Conservation (phyloP, 2,329 filamentous ascomycete genomes). For the Waltergamsia citrina region DNA sequence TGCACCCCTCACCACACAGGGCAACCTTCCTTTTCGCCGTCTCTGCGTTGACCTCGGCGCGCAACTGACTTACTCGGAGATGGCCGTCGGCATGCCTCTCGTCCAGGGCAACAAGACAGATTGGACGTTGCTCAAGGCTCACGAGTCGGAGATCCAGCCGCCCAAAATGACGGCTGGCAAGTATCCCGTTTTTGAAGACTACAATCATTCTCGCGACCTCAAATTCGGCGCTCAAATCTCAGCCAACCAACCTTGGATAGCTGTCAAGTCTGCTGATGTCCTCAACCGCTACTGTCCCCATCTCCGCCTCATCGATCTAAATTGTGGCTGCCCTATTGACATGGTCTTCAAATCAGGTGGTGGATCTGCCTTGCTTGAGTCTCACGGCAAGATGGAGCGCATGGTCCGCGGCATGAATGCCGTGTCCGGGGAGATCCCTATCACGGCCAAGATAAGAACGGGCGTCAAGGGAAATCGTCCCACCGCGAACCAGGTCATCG, state of each 20-base stretch:
- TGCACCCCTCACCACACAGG: constrained; percentile 93
- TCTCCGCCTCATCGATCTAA: constrained; percentile 85
- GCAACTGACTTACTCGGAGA: constrained; percentile 93
- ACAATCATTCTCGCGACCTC: constrained; percentile 74
- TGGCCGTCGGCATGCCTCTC: constrained; percentile 87
- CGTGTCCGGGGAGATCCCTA: constrained; percentile 81
- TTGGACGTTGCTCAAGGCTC: constrained; percentile 91
- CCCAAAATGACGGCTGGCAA: constrained; percentile 53
- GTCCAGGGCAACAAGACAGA: constrained; percentile 85
- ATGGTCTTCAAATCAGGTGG: constrained; percentile 81
- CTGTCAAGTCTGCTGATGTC: constrained; percentile 78
- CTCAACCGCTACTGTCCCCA: constrained; percentile 69
- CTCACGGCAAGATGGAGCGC: constrained; percentile 79
- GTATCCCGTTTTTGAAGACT: constrained; percentile 55
- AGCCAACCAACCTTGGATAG: constrained; percentile 84
- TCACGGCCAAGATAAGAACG: constrained; percentile 91
- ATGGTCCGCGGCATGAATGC: constrained; percentile 95
- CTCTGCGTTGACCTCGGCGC: constrained; percentile 84
- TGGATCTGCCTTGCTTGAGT: constrained; percentile 86
- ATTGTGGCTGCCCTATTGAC: constrained; percentile 96
- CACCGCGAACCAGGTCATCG: constrained; percentile 71
- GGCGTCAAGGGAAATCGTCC: constrained; percentile 74
- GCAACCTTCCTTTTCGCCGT: constrained; percentile 88
- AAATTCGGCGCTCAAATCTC: constrained; percentile 91
- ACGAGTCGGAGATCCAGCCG: constrained; percentile 69